Evolutionary conservation across 2,329 filamentous ascomycete species (phyloP), one percentile per base, ranked within the genome.

Genomic region (Penicillium expansum): DNA sequence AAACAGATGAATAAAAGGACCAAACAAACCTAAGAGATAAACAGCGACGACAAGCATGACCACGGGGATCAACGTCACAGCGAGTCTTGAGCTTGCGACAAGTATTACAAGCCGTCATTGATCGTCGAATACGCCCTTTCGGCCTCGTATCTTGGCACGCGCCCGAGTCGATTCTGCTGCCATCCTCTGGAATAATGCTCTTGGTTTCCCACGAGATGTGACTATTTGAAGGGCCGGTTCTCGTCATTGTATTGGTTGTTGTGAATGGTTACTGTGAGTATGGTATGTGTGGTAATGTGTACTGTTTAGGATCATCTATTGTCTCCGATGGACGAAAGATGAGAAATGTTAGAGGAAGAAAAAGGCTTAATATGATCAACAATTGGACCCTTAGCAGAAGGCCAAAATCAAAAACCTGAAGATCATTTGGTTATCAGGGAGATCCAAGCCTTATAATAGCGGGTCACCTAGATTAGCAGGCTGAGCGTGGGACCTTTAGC

Each of bases 11-110:
- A 42, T n/a, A 5, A 51, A 58, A 51, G 13, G n/a, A 24, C 44
- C 20, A 27, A 24, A 66, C 66, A 37, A 53, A 73, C 71, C 71
- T 71, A 35, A 73, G 60, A n/a, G 71, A 73, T 41, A 73, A 60
- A 62, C 71, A 73, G 27, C 71, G 71, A 48, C 71, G 71, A 56
- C 71, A 73, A 38, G 71, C 68, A 65, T 72, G 70, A 20, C 69
- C 69, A 13, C 70, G 69, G 8, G 70, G 69, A 59, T 72, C 70
- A 33, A 72, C 50, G 53, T 73, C 71, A 45, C 71, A 73, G n/a
- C 71, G 65, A 30, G 71, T 73, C 58, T 73, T 73, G 49, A 73
- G 65, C 64, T 73, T 73, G 56, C 71, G 70, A 52, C 71, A 73
- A 20, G 71, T 73, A 62, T 73, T 69, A 62, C 71, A 73, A 8